Evolutionary conservation across 768 basidiomycete genomes (phyloP), one percentile per base, ranked within the genome.

Genomic region (Pleurotus tuber-regium): DNA sequence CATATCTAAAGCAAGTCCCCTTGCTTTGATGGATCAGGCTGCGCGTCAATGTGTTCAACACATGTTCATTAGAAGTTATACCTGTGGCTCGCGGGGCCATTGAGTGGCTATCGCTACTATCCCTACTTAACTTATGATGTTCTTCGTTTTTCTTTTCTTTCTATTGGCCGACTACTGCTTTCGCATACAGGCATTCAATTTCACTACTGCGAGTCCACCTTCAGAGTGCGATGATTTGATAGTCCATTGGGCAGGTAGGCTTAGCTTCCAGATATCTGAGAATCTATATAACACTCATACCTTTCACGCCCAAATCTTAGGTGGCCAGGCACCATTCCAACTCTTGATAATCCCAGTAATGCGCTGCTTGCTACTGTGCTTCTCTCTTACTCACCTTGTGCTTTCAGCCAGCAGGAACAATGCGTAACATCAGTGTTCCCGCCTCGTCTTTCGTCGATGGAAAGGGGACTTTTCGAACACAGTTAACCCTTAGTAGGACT

Each of bases 211-310:
- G 7, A 51, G 29, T 19, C 18, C 66, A 7, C 77, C 84, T 3
- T 73, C 82, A 0, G 67, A 83, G 62, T 91, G 89, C 61, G 86
- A 80, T 55, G 64, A 77, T 61, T 65, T 89, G n/a, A 61, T 65
- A 41, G 58, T 91, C 50, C 70, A 75, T 26, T 89, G 87, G 86
- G 69, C 70, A 51, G 86, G 88, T 85, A 59, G 59, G 72, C 24
- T 46, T 31, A 26, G 38, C 24, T 40, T 24, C n/a, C n/a, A n/a
- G n/a, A n/a, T n/a, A n/a, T n/a, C n/a, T n/a, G n/a, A n/a, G n/a
- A n/a, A n/a, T n/a, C n/a, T n/a, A n/a, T n/a, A n/a, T n/a, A 16
- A 28, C 8, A 43, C 9, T 51, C 31, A 6, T 12, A 14, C 35
- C 43, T 33, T 33, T 54, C 55, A 48, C 53, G 53, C 14, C 6